Percentiles rank a stretch among this genome's conserved stretches.
Conservation (phyloP, 2,329 filamentous ascomycete genomes). For the Botrytis galanthina region DNA sequence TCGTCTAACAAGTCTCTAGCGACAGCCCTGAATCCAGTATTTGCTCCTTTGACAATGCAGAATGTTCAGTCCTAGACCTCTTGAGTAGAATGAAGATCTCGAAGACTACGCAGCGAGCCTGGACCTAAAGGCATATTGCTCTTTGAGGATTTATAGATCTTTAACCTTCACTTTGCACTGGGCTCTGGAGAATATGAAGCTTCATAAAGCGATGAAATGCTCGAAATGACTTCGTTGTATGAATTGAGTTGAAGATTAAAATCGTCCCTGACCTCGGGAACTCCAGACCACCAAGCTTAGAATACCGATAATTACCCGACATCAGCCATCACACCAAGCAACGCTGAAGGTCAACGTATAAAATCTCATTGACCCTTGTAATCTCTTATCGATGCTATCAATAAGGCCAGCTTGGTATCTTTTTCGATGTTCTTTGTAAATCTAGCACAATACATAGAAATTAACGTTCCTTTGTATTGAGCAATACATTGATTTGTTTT, state of each 20-base stretch:
- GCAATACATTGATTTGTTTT: constrained; percentile 12
- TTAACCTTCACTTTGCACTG: not conserved
- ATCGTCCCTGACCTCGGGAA: not conserved
- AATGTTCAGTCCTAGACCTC: not conserved
- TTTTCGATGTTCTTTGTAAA: constrained; percentile 8
- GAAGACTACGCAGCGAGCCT: not conserved
- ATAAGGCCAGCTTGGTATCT: constrained; percentile 25
- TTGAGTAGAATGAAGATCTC: not conserved
- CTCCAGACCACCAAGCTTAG: not conserved
- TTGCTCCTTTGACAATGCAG: not conserved
- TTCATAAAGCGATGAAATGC: not conserved
- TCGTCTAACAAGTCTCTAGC: not conserved
- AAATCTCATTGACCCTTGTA: not conserved
- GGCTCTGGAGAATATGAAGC: fast-evolving
- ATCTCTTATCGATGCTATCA: constrained; percentile 17
- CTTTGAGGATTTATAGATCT: fast-evolving
- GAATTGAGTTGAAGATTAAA: not conserved
- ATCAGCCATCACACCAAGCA: not conserved
- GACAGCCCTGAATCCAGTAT: not conserved
- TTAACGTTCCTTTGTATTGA: not conserved
- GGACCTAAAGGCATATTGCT: not conserved
- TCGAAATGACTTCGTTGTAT: not conserved
- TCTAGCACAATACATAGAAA: not conserved
- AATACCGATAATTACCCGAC: not conserved
- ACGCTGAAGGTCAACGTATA: not conserved